These are phyloP conservation scores for Dendrobium huoshanense DNA, from an alignment of 106 monocot species.

Conservation along the genomic window DNA sequence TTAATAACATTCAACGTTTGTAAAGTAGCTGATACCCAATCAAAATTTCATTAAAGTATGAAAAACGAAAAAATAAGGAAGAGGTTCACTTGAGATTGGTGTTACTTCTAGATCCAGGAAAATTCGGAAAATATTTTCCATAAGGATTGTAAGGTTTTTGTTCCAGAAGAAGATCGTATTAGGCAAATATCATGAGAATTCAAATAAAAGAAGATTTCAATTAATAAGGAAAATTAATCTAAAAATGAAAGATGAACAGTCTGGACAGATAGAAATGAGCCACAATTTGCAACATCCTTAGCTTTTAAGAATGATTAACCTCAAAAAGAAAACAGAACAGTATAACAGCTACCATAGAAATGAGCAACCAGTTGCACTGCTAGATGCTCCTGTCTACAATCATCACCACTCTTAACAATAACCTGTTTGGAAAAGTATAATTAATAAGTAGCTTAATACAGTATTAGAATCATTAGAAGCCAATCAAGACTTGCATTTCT, in stretches of 20 bases:
- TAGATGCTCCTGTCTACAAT: conserved; percentile 96
- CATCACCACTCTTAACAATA: conserved; percentile 99
- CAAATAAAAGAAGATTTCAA: not conserved
- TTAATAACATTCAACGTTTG: not conserved
- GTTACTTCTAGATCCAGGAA: not conserved
- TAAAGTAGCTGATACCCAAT: not conserved
- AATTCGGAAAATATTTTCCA: not conserved
- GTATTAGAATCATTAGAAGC: not conserved
- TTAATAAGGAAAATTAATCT: not conserved
- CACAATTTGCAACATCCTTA: conserved; percentile 55
- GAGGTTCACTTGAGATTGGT: not conserved
- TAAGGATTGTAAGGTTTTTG: not conserved
- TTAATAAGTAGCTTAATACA: not conserved
- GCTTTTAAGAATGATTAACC: not conserved
- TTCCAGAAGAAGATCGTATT: not conserved
- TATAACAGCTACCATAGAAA: conserved; percentile 78
- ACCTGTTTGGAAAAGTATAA: conserved; percentile 37
- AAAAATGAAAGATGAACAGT: not conserved
- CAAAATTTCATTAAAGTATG: not conserved
- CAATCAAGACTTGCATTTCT: not conserved
- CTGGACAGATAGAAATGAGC: conserved; percentile 77
- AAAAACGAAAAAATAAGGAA: not conserved
- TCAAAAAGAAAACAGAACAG: not conserved
- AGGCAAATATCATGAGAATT: not conserved
- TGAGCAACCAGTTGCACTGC: conserved; percentile 97